Base-by-base conservation (phyloP, 1,284 basidiomycete species). In the Apiotrichum porosum region DNA sequence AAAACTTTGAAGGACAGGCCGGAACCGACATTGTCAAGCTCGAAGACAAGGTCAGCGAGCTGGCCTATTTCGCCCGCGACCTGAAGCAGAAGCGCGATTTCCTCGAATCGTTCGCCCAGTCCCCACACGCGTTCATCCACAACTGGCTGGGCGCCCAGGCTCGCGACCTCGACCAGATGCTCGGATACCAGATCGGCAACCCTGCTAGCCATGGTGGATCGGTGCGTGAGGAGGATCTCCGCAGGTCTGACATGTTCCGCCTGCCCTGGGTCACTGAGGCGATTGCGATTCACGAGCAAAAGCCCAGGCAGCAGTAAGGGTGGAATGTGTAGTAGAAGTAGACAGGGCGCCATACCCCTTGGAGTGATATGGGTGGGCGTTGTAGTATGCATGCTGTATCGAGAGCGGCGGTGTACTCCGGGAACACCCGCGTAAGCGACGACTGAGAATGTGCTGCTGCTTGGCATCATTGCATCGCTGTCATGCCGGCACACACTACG, bases 61-160 rank as follows among this genome's bases (percentile, higher is more conserved):
- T 84, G 37, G 84, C 86, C 0, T 87, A 91, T 63, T 86, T 86
- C 23, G 78, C 92, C 37, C 84, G 88, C 54, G 91, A 89, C 62
- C 81, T 88, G 1, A 83, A 89, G 58, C 79, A 88, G 54, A 94
- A 94, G 68, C 80, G 84, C 14, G 85, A 88, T 19, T 97, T 97
- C 74, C 75, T 97, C 36, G 79, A 83, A 44, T 81, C 83, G 0
- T 97, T 97, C 65, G 83, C 90, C 10, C 54, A 64, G 1, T 57
- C 62, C 26, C 66, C 63, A 17, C 62, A 69, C 47, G 78, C 77
- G 28, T 95, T 97, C 66, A 85, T 95, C 48, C 83, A 90, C 58
- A 86, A 82, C 4, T 97, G 88, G 88, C 75, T 97, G 30, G 85
- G 86, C 48, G 90, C 86, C 3, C 94, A 97, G 69, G 86, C 90